phyloP scores from a whole-genome alignment of 805 yeast species.

The Huiozyma naganishii region DNA sequence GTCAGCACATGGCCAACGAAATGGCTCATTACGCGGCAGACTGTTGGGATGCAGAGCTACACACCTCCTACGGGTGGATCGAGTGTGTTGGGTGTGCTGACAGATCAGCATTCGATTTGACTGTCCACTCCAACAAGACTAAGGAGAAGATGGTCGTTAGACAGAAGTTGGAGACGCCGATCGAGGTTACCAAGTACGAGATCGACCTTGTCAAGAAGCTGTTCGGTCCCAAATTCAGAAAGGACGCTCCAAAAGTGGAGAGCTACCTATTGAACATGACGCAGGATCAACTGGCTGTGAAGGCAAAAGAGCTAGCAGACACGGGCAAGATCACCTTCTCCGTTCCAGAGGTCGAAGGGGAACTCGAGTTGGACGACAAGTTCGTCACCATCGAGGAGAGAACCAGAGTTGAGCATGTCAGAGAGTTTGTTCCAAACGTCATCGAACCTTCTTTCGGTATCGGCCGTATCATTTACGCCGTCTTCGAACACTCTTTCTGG shows the following conservation, averaged over 20 bases:
- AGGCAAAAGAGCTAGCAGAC: conserved; percentile 53
- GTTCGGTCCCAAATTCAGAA: conserved; percentile 96
- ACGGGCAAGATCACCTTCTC: conserved; percentile 55
- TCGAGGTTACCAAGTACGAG: conserved; percentile 72
- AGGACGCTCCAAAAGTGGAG: conserved; percentile 90
- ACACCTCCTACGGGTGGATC: conserved; percentile 96
- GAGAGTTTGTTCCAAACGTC: conserved; percentile 94
- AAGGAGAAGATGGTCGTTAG: conserved; percentile 92
- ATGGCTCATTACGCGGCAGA: conserved; percentile 99
- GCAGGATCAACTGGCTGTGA: conserved; percentile 74
- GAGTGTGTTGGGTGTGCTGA: conserved; percentile 99
- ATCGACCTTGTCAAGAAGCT: conserved; percentile 86
- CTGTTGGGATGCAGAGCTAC: conserved; percentile 99
- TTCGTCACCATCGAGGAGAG: conserved; percentile 69
- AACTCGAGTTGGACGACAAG: conserved; percentile 60
- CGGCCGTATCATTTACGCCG: conserved; percentile 88
- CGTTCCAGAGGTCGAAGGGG: conserved; percentile 54
- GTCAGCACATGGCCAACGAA: conserved; percentile 97
- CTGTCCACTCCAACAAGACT: conserved; percentile 91
- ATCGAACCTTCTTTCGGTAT: conserved; percentile 99
- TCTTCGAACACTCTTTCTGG: conserved; percentile 95
- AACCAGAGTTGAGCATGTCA: conserved; percentile 75
- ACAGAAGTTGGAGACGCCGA: conserved; percentile 76
- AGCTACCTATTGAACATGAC: conserved; percentile 63
- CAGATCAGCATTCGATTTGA: conserved; percentile 93